Conservation (phyloP, 306 rosid species). For the Hylodesmum podocarpum region DNA sequence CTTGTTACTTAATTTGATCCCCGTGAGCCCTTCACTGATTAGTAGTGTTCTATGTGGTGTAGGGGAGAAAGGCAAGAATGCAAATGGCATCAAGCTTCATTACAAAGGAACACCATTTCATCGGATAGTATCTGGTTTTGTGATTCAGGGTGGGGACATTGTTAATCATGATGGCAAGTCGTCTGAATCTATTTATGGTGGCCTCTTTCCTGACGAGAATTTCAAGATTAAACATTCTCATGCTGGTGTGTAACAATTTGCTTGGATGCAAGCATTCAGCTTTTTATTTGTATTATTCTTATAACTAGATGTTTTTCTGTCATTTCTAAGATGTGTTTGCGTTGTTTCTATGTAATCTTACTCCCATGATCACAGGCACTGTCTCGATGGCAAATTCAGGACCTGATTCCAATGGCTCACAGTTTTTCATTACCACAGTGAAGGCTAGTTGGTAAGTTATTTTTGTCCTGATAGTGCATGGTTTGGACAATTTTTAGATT, state of each 20-base stretch:
- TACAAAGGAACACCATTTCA: conserved; percentile 81
- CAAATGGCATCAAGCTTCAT: conserved; percentile 55
- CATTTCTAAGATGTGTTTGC: background rate
- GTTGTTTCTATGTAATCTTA: background rate
- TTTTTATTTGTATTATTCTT: background rate
- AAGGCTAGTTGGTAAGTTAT: conserved; percentile 77
- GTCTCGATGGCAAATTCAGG: conserved; percentile 91
- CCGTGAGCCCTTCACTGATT: conserved; percentile 26
- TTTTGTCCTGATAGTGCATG: background rate
- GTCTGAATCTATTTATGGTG: conserved; percentile 76
- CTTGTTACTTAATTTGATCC: background rate
- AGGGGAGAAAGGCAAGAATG: conserved; percentile 75
- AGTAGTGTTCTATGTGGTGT: conserved; percentile 16
- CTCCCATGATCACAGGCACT: conserved; percentile 50
- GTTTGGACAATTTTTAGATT: background rate
- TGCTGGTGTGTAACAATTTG: conserved; percentile 57
- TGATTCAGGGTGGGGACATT: conserved; percentile 93
- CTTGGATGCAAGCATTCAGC: conserved; percentile 24
- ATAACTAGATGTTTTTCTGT: background rate
- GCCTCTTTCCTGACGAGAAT: conserved; percentile 77
- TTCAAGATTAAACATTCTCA: conserved; percentile 77
- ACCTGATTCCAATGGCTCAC: conserved; percentile 88
- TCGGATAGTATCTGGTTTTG: conserved; percentile 81
- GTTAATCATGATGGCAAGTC: conserved; percentile 64
- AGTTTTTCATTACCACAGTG: conserved; percentile 79